These are phyloP conservation scores for Salvia miltiorrhiza DNA, from an alignment of 257 asterid species.

Conservation along the genomic window DNA sequence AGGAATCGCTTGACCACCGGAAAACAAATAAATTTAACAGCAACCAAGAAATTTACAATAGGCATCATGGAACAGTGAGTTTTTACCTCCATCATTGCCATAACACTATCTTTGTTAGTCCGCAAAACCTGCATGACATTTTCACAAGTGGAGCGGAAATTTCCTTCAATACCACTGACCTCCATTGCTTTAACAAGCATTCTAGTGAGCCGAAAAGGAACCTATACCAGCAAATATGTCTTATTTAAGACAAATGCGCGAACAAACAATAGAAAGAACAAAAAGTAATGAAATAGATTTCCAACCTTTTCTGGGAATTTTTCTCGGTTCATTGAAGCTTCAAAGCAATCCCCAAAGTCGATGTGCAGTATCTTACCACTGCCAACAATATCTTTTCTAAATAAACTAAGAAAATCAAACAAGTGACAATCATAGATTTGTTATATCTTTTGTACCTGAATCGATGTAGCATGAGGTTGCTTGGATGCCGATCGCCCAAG, in stretches of 20 bases:
- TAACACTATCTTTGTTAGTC: constrained; percentile 87
- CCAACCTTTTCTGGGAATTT: constrained; percentile 97
- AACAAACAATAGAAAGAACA: neutral
- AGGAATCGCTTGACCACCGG: neutral
- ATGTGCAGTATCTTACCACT: constrained; percentile 99
- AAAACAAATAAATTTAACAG: constrained; percentile 1
- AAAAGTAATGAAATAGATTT: constrained; percentile 2
- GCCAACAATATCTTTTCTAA: constrained; percentile 25
- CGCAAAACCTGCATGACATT: constrained; percentile 97
- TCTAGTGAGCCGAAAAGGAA: constrained; percentile 98
- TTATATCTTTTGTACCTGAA: constrained; percentile 51
- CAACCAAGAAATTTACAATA: neutral
- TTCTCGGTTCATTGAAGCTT: constrained; percentile 99
- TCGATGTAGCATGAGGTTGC: constrained; percentile 98
- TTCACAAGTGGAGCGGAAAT: constrained; percentile 96
- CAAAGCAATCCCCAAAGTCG: constrained; percentile 99
- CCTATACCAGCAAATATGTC: constrained; percentile 47
- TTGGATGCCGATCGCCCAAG: constrained; percentile 98
- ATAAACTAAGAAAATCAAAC: constrained; percentile 19
- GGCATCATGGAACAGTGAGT: constrained; percentile 1
- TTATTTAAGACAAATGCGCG: neutral
- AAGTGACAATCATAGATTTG: neutral
- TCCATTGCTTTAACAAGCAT: constrained; percentile 99
- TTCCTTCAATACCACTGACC: constrained; percentile 99
- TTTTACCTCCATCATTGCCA: constrained; percentile 99